Conservation (phyloP, 2,329 filamentous ascomycete genomes). For the Aspergillus calidoustus region DNA sequence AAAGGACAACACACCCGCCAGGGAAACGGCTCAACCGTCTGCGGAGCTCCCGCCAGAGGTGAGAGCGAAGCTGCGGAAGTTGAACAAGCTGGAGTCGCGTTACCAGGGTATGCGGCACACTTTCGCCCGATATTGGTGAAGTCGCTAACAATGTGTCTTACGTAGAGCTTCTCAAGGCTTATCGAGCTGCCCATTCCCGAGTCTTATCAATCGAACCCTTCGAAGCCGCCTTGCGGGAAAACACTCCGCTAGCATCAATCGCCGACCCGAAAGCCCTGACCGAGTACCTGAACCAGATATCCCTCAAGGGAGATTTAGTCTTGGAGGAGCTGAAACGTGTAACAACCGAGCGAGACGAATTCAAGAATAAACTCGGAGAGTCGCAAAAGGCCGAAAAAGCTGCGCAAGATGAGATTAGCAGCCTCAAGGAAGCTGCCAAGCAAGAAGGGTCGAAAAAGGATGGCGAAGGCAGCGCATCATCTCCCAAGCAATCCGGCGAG, state of each 20-base stretch:
- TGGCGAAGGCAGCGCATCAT: conserved; percentile 8
- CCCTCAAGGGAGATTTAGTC: conserved; percentile 86
- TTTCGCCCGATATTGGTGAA: neutral
- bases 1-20: conserved; percentile 29
- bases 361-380: conserved; percentile 76
- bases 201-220: conserved; percentile 90
- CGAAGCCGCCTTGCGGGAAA: conserved; percentile 86
- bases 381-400: conserved; percentile 66
- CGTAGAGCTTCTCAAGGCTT: conserved; percentile 86
- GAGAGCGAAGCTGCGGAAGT: conserved; percentile 73
- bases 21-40: conserved; percentile 32
- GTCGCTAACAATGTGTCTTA: conserved; percentile 1
- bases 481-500: neutral
- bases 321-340: conserved; percentile 91
- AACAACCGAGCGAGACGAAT: conserved; percentile 76
- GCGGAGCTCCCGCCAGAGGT: conserved; percentile 74
- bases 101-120: conserved; percentile 69
- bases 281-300: conserved; percentile 88
- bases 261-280: conserved; percentile 80
- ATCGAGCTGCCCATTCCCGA: conserved; percentile 85
- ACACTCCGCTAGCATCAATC: conserved; percentile 89
- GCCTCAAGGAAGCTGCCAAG: conserved; percentile 50
- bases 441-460: conserved; percentile 39
- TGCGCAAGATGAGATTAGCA: conserved; percentile 67
- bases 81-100: conserved; percentile 87